Conservation (phyloP, 169 alveolate genomes). For the Plasmodium falciparum region DNA sequence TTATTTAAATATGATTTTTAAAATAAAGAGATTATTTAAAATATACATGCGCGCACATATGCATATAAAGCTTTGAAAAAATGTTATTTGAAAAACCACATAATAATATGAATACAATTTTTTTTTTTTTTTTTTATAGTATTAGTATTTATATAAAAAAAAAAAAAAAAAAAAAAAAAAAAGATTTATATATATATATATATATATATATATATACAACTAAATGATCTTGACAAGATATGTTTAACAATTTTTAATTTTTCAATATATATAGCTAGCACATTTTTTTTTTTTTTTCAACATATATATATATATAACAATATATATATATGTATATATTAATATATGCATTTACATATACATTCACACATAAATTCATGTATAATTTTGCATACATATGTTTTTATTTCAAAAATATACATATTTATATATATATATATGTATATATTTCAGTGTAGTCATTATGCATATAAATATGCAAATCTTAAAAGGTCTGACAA, state of each 20-base stretch:
- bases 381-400: neutral
- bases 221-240: conserved; percentile 29
- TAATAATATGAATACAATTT: conserved; percentile 4
- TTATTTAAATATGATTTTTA: conserved; percentile 55
- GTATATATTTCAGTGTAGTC: too few species aligned
- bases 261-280: neutral
- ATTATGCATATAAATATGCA: too few species aligned
- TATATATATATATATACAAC: conserved; percentile 10
- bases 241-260: conserved; percentile 12
- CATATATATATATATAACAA: neutral
- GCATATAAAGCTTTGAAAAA: conserved; percentile 56
- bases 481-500: too few species aligned
- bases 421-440: neutral
- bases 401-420: neutral
- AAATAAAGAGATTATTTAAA: conserved; percentile 49
- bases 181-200: conserved; percentile 3
- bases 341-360: too few species aligned
- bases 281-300: neutral
- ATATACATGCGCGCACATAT: conserved; percentile 75
- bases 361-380: neutral
- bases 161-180: neutral
- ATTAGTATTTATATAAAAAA: neutral
- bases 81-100: conserved; percentile 26
- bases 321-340: neutral
- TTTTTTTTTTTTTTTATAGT: neutral